Evolutionary conservation across 1,284 basidiomycete genomes (phyloP), one percentile per base, ranked within the genome.

Genomic region (Microbotryum scabiosae): DNA sequence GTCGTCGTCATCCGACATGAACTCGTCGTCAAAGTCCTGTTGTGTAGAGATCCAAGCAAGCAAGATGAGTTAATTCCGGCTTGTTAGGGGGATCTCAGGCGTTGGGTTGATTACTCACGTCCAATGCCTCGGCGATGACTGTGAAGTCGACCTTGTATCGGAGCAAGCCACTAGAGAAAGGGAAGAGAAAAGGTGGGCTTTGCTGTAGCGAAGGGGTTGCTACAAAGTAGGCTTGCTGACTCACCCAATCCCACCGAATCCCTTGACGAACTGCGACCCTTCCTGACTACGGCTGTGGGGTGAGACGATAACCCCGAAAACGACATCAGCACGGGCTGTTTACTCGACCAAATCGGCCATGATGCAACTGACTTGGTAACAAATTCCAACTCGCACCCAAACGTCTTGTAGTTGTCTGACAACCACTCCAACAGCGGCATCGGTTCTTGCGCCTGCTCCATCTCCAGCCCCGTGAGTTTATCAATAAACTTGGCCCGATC

Each of bases 191-290:
- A 30, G 30, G 30, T 30, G 30, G 10, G 30, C 8, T 30, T 30
- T 30, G 2, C 8, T 30, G 30, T 30, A 9, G 2, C 8, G 30
- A 30, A 8, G 10, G 10, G 8, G 1, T 41, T 18, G 5, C 36
- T 12, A 12, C 16, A 12, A 41, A 41, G 2, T 3, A 12, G 10
- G 30, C 30, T 16, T 26, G 7, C 0, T 5, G 25, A 12, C 26
- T 14, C 12, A 47, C 51, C 94, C 94, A 68, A 98, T 96, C 43
- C 94, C 94, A 78, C 94, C 94, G 73, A 98, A 98, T 55, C 94
- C 96, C 76, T 94, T 94, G 72, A 96, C 92, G 79, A 97, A 98
- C 76, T 98, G 96, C 50, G 89, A 89, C 41, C 94, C 94, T 75
- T 98, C 94, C 75, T 97, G 93, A n/a, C 90, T 93, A 54, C 74